These are phyloP conservation scores for Plasmodium falciparum DNA, from an alignment of 169 alveolate species.

Conservation along the genomic window DNA sequence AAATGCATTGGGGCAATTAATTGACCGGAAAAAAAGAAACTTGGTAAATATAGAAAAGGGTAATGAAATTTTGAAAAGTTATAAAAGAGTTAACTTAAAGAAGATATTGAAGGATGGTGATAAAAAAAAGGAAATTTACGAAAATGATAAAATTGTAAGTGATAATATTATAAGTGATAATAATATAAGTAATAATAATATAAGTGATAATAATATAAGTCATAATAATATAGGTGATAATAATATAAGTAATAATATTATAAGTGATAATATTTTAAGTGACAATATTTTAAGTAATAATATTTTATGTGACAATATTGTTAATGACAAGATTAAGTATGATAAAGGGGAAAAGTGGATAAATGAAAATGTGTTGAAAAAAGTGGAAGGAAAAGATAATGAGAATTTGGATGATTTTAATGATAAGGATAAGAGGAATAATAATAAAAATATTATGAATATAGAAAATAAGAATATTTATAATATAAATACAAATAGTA, in stretches of 20 bases:
- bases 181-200: too few species aligned
- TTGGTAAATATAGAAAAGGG: neutral
- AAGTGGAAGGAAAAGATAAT: neutral
- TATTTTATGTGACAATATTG: neutral
- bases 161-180: neutral
- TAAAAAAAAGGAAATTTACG: neutral
- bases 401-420: too few species aligned
- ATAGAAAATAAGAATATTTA: too few species aligned
- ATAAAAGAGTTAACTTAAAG: constrained; percentile 62
- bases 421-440: too few species aligned
- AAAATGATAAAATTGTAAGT: neutral
- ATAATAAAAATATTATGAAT: too few species aligned
- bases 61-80: constrained; percentile 33
- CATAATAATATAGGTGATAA: neutral
- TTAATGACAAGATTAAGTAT: neutral
- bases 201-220: neutral
- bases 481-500: too few species aligned
- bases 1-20: constrained; percentile 19
- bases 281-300: neutral
- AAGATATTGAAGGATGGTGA: constrained; percentile 42
- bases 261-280: neutral
- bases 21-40: constrained; percentile 34
- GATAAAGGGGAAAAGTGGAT: neutral
- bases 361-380: neutral
- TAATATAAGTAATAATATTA: neutral